Evolutionary conservation across 2,329 filamentous ascomycete genomes (phyloP).

Genomic region (Arachnomyces sp.): DNA sequence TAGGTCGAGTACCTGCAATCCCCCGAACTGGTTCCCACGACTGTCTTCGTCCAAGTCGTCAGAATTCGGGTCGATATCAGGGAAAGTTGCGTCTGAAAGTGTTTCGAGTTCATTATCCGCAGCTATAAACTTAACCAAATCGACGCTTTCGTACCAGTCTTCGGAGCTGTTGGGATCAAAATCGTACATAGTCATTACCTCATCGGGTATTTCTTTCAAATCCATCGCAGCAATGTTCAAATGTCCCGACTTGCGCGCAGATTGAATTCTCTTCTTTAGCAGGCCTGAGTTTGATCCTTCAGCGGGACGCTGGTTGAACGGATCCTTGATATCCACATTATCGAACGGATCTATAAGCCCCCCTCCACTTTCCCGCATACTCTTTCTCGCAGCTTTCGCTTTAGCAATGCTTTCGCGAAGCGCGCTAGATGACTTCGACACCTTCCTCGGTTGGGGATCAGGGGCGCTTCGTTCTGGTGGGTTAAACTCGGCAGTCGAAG

Average conservation of each 20-base stretch:
- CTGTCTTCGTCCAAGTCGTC: conserved; percentile 57
- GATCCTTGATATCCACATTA: conserved; percentile 30
- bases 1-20: conserved; percentile 70
- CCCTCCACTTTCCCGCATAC: conserved; percentile 28
- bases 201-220: conserved; percentile 67
- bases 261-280: conserved; percentile 61
- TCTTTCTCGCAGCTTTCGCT: conserved; percentile 72
- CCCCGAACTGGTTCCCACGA: conserved; percentile 68
- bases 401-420: conserved; percentile 87
- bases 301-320: conserved; percentile 54
- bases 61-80: conserved; percentile 54
- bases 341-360: conserved; percentile 38
- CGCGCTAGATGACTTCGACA: conserved; percentile 64
- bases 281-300: conserved; percentile 56
- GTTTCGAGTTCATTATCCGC: conserved; percentile 81
- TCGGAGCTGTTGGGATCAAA: conserved; percentile 56
- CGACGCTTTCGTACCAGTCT: conserved; percentile 86
- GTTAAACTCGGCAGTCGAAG: conserved; percentile 23
- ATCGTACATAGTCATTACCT: conserved; percentile 87
- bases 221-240: conserved; percentile 83
- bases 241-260: conserved; percentile 67
- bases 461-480: conserved; percentile 19
- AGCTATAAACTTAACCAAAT: conserved; percentile 72
- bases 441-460: conserved; percentile 32
- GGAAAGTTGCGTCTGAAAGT: conserved; percentile 68